Base-by-base conservation (phyloP, 2,329 filamentous ascomycete genomes). In the Phialocephala sp. region DNA sequence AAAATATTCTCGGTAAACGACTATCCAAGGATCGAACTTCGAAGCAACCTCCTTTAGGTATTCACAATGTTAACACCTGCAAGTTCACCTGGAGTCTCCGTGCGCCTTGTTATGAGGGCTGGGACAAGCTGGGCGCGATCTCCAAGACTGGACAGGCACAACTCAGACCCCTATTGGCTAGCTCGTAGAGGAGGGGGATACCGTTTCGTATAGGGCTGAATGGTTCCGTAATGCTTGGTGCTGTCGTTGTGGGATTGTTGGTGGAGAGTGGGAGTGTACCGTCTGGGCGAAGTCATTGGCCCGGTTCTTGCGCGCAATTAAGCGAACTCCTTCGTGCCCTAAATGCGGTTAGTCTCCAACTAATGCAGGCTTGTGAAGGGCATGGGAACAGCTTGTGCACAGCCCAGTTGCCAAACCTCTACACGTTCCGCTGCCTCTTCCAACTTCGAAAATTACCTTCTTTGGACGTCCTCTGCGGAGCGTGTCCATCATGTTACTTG, bases 401-500 rank as follows among this genome's bases (percentile, higher is more conserved):
- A 47, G 41, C 39, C 27, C 24, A 32, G 12, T 22, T 47, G 43
- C 50, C 58, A 50, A 35, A 9, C 15, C 18, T 20, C 8, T 43
- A 9, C 15, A 27, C 37, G 37, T 41, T 18, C 35, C 27, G 37
- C 39, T n/a, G n/a, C n/a, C n/a, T 4, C 47, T 35, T 36, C 60
- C 50, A 65, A 58, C 63, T 58, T 65, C 64, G 54, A 32, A 32
- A 20, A 47, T 57, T 66, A 35, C 64, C 60, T n/a, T 37, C 41
- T 66, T 62, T 24, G 64, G 64, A 52, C 20, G 18, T 20, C 37
- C 24, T 57, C 3, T 54, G 18, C 32, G 36, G 20, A 37, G 27
- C 18, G 15, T 32, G 35, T 54, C 50, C 4, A 32, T 22, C 50
- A 54, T 54, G 37, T 9, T 3, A 18, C 11, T 22, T 43, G 2